phyloP scores from a whole-genome alignment of 331 rosid genomes.

The Pyrus hybrid region DNA sequence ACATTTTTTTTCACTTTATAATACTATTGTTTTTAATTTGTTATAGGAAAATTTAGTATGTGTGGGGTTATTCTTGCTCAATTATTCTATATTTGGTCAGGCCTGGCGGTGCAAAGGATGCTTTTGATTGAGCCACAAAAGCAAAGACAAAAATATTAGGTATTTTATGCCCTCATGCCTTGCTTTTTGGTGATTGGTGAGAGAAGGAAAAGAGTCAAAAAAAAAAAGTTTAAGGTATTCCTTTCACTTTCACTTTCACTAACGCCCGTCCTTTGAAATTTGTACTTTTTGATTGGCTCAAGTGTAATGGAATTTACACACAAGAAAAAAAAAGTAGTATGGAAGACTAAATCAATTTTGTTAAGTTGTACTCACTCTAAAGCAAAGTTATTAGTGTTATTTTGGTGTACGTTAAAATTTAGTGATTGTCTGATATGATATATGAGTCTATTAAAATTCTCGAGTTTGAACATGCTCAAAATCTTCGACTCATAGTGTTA shows the following conservation, averaged over 20 bases:
- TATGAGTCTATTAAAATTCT: neutral
- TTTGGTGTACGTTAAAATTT: neutral
- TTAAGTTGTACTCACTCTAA: neutral
- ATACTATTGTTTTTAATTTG: neutral
- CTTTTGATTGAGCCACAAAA: constrained; percentile 7
- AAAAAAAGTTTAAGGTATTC: neutral
- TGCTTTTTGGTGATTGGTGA: constrained; percentile 1
- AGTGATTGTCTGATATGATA: neutral
- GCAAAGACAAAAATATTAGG: constrained; percentile 12
- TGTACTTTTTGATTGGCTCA: neutral
- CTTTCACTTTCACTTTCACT: neutral
- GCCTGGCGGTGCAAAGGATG: constrained; percentile 10
- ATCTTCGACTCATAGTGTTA: neutral
- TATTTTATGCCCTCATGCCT: constrained; percentile 5
- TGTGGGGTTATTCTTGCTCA: neutral
- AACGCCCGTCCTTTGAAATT: neutral
- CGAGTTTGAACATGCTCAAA: neutral
- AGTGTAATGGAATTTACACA: neutral
- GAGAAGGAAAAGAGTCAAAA: constrained; percentile 1
- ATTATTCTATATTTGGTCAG: neutral
- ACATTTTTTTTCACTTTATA: neutral
- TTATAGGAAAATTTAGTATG: neutral
- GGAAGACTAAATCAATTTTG: neutral
- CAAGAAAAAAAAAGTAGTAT: too few relatives aligned
- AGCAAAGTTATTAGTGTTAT: neutral